These are phyloP conservation scores for Cytospora schulzeri DNA, from an alignment of 2,329 filamentous ascomycete genomes.

Conservation along the genomic window DNA sequence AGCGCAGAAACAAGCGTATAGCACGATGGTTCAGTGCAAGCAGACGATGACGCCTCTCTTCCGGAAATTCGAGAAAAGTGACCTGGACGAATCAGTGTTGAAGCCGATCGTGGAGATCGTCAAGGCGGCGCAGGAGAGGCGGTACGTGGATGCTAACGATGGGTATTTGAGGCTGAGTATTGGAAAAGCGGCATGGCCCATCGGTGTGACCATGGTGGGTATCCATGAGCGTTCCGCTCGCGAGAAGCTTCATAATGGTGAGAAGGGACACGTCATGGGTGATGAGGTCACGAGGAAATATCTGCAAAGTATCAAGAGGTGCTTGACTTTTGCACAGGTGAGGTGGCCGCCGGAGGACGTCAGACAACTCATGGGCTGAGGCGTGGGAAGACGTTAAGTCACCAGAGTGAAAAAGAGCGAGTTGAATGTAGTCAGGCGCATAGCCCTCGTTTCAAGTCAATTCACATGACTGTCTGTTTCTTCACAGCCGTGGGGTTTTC, in stretches of 20 bases:
- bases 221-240: constrained; percentile 96
- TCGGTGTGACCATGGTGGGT: constrained; percentile 99
- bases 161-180: constrained; percentile 92
- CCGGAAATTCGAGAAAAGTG: constrained; percentile 80
- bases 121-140: constrained; percentile 81
- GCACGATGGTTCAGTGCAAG: constrained; percentile 82
- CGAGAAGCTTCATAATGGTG: constrained; percentile 89
- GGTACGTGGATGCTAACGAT: constrained; percentile 96
- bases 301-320: constrained; percentile 95
- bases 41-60: constrained; percentile 90
- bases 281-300: constrained; percentile 96
- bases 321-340: constrained; percentile 93
- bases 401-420: background rate
- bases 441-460: constrained; percentile 1
- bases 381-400: background rate
- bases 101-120: constrained; percentile 90
- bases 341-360: constrained; percentile 94
- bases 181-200: constrained; percentile 96
- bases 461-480: background rate
- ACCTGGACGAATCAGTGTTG: constrained; percentile 77
- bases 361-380: constrained; percentile 87
- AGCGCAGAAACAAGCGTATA: constrained; percentile 78
- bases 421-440: background rate
- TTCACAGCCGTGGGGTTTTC: background rate
- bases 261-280: constrained; percentile 93